Evolutionary conservation across 1,139 yeast genomes (phyloP).

Genomic region (Pichia norvegensis): DNA sequence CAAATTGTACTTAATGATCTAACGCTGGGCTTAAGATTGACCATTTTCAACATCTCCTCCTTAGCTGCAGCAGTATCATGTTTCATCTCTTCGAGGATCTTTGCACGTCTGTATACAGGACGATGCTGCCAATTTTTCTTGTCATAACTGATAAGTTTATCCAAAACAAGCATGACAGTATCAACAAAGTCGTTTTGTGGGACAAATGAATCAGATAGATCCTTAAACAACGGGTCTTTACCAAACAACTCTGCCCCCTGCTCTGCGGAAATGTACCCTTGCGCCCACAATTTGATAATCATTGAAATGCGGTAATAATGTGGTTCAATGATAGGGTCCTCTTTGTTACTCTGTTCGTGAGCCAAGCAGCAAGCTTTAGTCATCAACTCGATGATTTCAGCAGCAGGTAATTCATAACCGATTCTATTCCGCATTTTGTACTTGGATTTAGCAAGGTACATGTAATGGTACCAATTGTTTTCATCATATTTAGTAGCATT

Average conservation of each 20-base stretch:
- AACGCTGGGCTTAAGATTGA: slow-evolving; percentile 59
- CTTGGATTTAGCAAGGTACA: slow-evolving; percentile 53
- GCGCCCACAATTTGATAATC: slow-evolving; percentile 48
- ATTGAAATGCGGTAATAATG: slow-evolving; percentile 58
- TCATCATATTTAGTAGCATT: slow-evolving; percentile 38
- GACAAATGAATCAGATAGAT: not conserved
- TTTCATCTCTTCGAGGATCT: slow-evolving; percentile 48
- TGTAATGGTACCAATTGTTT: slow-evolving; percentile 56
- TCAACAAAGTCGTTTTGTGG: not conserved
- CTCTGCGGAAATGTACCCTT: slow-evolving; percentile 29
- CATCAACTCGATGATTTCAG: slow-evolving; percentile 34
- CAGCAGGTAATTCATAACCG: slow-evolving; percentile 14
- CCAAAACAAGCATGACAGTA: slow-evolving; percentile 2
- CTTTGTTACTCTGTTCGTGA: slow-evolving; percentile 33
- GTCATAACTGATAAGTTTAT: slow-evolving; percentile 37
- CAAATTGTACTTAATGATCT: slow-evolving; percentile 78
- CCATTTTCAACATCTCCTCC: slow-evolving; percentile 54
- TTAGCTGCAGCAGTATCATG: slow-evolving; percentile 48
- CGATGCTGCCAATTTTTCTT: slow-evolving; percentile 91
- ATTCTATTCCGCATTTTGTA: slow-evolving; percentile 35
- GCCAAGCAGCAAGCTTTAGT: slow-evolving; percentile 38
- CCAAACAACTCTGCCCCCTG: slow-evolving; percentile 36
- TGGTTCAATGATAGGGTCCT: slow-evolving; percentile 65
- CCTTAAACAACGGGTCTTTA: slow-evolving; percentile 29
- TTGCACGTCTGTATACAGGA: slow-evolving; percentile 70